Conservation (phyloP, 176 grass and related monocot species). For the Aechmea fasciata region DNA sequence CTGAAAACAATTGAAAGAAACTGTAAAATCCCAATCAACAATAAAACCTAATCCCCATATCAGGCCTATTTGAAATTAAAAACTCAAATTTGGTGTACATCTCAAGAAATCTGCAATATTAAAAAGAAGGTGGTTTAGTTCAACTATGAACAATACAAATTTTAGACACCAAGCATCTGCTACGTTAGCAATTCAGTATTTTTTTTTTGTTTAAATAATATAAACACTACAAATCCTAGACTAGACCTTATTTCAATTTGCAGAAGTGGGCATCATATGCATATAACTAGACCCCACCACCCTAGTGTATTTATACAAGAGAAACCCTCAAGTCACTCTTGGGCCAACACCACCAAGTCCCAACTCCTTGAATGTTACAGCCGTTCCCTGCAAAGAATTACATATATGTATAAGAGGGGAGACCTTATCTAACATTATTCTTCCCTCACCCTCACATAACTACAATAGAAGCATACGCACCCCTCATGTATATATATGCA, state of each 20-base stretch:
- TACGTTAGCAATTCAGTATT: background rate
- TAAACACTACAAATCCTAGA: slow-evolving; percentile 12
- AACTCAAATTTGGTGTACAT: slow-evolving; percentile 2
- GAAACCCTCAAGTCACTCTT: slow-evolving; percentile 26
- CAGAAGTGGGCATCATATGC: slow-evolving; percentile 19
- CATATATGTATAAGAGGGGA: slow-evolving; percentile 68
- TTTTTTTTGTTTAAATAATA: background rate
- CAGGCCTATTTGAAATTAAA: slow-evolving; percentile 17
- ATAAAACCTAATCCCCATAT: slow-evolving; percentile 5
- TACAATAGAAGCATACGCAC: slow-evolving; percentile 11
- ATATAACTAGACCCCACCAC: slow-evolving; percentile 38
- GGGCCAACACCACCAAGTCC: slow-evolving; percentile 35
- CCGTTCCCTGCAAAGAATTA: slow-evolving; percentile 67
- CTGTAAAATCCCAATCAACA: slow-evolving; percentile 19
- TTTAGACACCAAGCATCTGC: slow-evolving; percentile 1
- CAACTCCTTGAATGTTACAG: slow-evolving; percentile 49
- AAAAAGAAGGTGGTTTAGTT: slow-evolving; percentile 19
- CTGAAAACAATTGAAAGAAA: slow-evolving; percentile 37
- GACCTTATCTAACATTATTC: slow-evolving; percentile 38
- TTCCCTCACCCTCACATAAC: slow-evolving; percentile 20
- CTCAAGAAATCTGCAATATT: slow-evolving; percentile 26
- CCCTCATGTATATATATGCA: slow-evolving; percentile 7
- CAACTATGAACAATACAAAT: slow-evolving; percentile 4
- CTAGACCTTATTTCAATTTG: slow-evolving; percentile 17
- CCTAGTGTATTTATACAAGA: slow-evolving; percentile 25